Base-by-base conservation (phyloP, 352 stramenopile genomes). In the Phytophthora vignae region DNA sequence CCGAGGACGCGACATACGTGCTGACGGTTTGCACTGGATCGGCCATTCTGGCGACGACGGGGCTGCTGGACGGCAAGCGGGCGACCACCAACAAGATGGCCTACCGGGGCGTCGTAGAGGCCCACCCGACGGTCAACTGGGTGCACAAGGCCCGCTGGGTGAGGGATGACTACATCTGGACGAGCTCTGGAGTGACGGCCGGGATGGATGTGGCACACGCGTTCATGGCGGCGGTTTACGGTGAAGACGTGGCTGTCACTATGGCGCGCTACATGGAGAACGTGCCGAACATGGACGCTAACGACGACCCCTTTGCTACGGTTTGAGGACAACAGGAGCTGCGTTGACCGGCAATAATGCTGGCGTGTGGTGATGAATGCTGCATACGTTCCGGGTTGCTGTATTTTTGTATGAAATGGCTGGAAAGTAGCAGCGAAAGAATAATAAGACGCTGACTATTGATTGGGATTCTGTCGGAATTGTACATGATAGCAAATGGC, bases 31-130 rank as follows among this genome's bases (percentile, higher is more conserved):
- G 84, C 70, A 90, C 84, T 21, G 84, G 84, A 3, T 79, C 79
- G 1, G 69, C 69, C 1, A 76, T 90, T 38, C 67, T 91, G 49
- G 82, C 75, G 7, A 66, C 74, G 10, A 79, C 78, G 7, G 84
- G 82, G 5, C 69, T 84, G 15, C 54, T 91, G 27, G 80, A 84
- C 38, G 76, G 71, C 17, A 79, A 76, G 29, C 64, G 58, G 49
- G 82, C 84, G 46, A 91, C 84, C n/a, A 90, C 84, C 64, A 91
- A 91, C 78, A 91, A 91, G 60, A 71, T 86, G 29, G 73, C 64
- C 29, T 90, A 84, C 62, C 56, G 74, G 15, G 46, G 77, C 7
- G 71, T 91, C 29, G 71, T 72, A 22, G 21, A 64, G 17, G 44
- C 67, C 17, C 63, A 79, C 19, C 78, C 78, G n/a, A 64, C 40